phyloP scores from a whole-genome alignment of 805 yeast genomes.

The Wickerhamomyces strasburgensis region DNA sequence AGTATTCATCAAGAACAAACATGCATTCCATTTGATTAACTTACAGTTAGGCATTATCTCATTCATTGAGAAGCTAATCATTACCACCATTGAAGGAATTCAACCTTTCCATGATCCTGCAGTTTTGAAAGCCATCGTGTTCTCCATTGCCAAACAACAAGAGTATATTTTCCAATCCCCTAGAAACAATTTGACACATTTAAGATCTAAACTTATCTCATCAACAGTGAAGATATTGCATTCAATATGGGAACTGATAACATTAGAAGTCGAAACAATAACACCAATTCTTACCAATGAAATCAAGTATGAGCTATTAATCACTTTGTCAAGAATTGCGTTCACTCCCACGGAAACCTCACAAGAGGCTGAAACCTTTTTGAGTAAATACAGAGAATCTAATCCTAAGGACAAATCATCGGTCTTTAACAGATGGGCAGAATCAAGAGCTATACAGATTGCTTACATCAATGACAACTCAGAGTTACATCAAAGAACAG shows the following conservation, averaged over 20 bases:
- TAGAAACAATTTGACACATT: slow-evolving; percentile 19
- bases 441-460: slow-evolving; percentile 34
- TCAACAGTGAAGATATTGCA: slow-evolving; percentile 17
- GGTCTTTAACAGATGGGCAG: slow-evolving; percentile 42
- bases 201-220: slow-evolving; percentile 19
- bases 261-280: slow-evolving; percentile 6
- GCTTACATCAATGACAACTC: slow-evolving; percentile 28
- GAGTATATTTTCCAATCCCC: slow-evolving; percentile 26
- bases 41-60: slow-evolving; percentile 42
- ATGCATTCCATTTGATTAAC: slow-evolving; percentile 39
- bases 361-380: slow-evolving; percentile 32
- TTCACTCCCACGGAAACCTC: slow-evolving; percentile 42
- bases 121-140: slow-evolving; percentile 19
- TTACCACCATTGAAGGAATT: slow-evolving; percentile 18
- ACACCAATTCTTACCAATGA: slow-evolving; percentile 26
- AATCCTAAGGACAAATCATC: slow-evolving; percentile 20
- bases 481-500: slow-evolving; percentile 24
- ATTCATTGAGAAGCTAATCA: slow-evolving; percentile 41
- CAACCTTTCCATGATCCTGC: slow-evolving; percentile 18
- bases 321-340: slow-evolving; percentile 48
- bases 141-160: slow-evolving; percentile 29
- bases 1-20: slow-evolving; percentile 33
- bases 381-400: slow-evolving; percentile 32
- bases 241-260: slow-evolving; percentile 23
- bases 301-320: slow-evolving; percentile 39